Evolutionary conservation across 352 stramenopile species (phyloP), one percentile per base, ranked within the genome.

Genomic region (Globisporangium irregulare): DNA sequence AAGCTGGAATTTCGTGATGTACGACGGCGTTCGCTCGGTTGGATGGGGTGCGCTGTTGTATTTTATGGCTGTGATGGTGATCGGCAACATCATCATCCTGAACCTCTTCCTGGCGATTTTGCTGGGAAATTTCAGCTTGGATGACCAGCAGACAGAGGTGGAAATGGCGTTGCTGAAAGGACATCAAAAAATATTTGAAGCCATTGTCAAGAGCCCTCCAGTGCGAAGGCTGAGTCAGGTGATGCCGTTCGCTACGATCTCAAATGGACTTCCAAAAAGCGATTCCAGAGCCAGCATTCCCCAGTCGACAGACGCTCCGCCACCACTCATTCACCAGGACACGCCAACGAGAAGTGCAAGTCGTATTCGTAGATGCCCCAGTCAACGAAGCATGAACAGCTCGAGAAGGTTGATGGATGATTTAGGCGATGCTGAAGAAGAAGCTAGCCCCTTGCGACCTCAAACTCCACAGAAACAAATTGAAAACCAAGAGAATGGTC

Each of bases 21-120:
- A 93, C 63, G 81, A 95, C 64, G 80, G 77, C 27, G 81, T 90
- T 69, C 86, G 77, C 24, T 76, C 80, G 4, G 77, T 68, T 10
- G 74, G 73, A 27, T 81, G 71, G 73, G 60, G 38, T 24, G 75
- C 75, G 14, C 58, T 74, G 5, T 4, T 82, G 20, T 97, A 92
- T 67, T 91, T 93, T 54, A 14, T 95, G 20, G 29, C 69, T 9
- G 76, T 84, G 7, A 81, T 97, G 72, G 65, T 97, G 0, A 73
- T 97, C 32, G 86, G 89, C 36, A 82, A 87, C 34, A 96, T 96
- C 75, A 89, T 95, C 65, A 78, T 96, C 22, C 70, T 98, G 10
- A 97, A 97, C 65, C 69, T 98, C 9, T 96, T 98, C 64, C 75
- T 97, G 3, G 91, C 90, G 0, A 96, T 98, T 69, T 67, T 98